Evolutionary conservation across 73 alveolate genomes (phyloP), one percentile per base, ranked within the genome.

Genomic region (Paramecium sonneborni): DNA sequence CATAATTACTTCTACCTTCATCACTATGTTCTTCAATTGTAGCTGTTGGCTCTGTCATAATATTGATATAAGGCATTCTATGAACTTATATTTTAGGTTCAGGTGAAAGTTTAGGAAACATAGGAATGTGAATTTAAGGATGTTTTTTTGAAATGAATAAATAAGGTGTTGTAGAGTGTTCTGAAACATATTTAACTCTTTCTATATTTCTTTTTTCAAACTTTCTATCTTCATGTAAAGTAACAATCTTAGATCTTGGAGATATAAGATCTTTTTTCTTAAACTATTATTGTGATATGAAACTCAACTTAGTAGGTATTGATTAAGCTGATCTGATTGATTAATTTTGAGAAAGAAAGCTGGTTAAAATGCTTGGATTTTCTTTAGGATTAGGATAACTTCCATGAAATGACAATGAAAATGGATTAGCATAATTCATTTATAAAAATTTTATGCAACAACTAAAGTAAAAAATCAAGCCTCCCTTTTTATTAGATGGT

Each of bases 41-140:
- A 30, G 84, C 84, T 14, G 84, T 62, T 62, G 84, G 84, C 24
- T 62, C 84, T 30, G 84, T 62, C 84, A 62, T 62, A 6, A 62
- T 62, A 26, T 62, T 62, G 5, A 62, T 62, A 62, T 62, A 62
- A 62, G 84, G 84, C 84, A 62, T 62, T 62, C 84, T 62, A 23
- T 26, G 6, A 23, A 32, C 44, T 62, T 62, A 43, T 2, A 62
- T 62, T 62, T 62, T 62, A 26, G 84, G 84, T 26, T 62, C 84
- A 2, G 84, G 84, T 28, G 84, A 26, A 6, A 62, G 84, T 62
- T 62, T 62, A 30, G 84, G 84, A 30, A 62, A 28, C 11, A 26
- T 0, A 0, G 84, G 84, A 32, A 26, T 62, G 9, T 21, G 84
- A 7, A 62, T 32, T 62, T 62, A 2, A 30, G 39, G 84, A 11